Conservation (phyloP, 1,284 basidiomycete species). For the Vanrija humicola region DNA sequence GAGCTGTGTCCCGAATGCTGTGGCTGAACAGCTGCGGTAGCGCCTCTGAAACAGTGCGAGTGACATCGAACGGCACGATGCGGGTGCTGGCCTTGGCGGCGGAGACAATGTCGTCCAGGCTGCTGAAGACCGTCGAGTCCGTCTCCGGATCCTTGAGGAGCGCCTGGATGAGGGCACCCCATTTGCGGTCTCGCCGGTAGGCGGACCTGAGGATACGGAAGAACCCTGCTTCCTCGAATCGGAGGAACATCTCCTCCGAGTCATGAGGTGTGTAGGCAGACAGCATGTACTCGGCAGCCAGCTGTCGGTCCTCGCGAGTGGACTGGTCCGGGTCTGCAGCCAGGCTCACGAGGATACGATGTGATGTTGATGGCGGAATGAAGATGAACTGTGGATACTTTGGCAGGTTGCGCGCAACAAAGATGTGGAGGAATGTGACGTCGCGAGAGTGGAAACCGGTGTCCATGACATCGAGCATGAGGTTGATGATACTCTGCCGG, state of each 20-base stretch:
- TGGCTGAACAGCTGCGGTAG: slow-evolving; percentile 63
- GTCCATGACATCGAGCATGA: slow-evolving; percentile 70
- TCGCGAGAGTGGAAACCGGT: slow-evolving; percentile 58
- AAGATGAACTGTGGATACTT: slow-evolving; percentile 91
- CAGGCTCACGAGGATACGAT: slow-evolving; percentile 72
- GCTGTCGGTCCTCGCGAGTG: slow-evolving; percentile 87
- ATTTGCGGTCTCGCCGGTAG: slow-evolving; percentile 70
- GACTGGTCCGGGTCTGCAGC: slow-evolving; percentile 65
- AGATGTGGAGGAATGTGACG: slow-evolving; percentile 84
- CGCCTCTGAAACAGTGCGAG: slow-evolving; percentile 55
- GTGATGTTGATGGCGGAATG: slow-evolving; percentile 64
- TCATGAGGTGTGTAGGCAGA: slow-evolving; percentile 85
- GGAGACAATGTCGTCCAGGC: slow-evolving; percentile 59
- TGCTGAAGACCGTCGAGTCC: slow-evolving; percentile 59
- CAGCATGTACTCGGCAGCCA: slow-evolving; percentile 91
- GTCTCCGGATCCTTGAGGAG: slow-evolving; percentile 72
- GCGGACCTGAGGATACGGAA: slow-evolving; percentile 80
- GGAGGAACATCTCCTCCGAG: slow-evolving; percentile 60
- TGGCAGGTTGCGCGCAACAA: slow-evolving; percentile 91
- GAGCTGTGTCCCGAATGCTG: slow-evolving; percentile 65
- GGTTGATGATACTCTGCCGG: slow-evolving; percentile 78
- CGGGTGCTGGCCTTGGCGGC: slow-evolving; percentile 6
- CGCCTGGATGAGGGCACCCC: slow-evolving; percentile 68
- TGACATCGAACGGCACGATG: slow-evolving; percentile 51
- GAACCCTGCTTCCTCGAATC: slow-evolving; percentile 82